Percentiles rank a stretch among this genome's conserved stretches.
Conservation (phyloP, 2,329 filamentous ascomycete species). For the Neodidymelliopsis sp. region DNA sequence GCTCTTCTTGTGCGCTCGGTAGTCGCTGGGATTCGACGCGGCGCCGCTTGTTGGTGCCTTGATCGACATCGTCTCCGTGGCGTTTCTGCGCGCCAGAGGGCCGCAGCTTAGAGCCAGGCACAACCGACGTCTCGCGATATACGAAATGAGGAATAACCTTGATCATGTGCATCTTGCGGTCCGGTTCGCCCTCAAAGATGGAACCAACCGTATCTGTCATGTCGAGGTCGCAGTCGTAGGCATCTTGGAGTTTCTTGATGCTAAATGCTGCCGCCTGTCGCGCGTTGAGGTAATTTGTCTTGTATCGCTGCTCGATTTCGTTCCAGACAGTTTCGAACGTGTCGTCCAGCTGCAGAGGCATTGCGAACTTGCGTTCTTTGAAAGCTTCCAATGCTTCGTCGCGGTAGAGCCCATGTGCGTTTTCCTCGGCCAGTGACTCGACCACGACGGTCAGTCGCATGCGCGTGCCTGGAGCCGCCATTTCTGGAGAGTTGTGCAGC, state of each 20-base stretch:
- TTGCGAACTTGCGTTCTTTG: conserved; percentile 47
- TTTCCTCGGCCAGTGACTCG: conserved; percentile 33
- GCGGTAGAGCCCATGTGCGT: conserved; percentile 28
- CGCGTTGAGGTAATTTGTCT: conserved; percentile 40
- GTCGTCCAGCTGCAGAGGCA: conserved; percentile 38
- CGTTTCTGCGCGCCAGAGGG: conserved; percentile 36
- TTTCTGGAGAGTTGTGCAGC: background rate
- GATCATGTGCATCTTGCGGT: conserved; percentile 37
- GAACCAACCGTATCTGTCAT: conserved; percentile 44
- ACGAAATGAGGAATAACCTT: conserved; percentile 40
- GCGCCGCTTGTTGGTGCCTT: conserved; percentile 31
- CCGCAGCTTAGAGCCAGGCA: conserved; percentile 39
- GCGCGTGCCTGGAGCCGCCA: conserved; percentile 20
- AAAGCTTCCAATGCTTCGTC: conserved; percentile 28
- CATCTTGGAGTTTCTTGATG: conserved; percentile 49
- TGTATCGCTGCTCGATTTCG: conserved; percentile 43
- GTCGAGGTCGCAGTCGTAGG: conserved; percentile 47
- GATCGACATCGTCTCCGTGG: conserved; percentile 16
- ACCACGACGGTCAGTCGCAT: conserved; percentile 44
- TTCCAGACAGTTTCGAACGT: conserved; percentile 42
- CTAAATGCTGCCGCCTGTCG: conserved; percentile 32
- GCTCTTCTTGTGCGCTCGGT: conserved; percentile 21
- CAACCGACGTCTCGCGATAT: conserved; percentile 44
- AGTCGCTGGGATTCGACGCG: conserved; percentile 30
- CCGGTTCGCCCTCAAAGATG: conserved; percentile 42